These are phyloP conservation scores for Thielaviopsis punctulata DNA, from an alignment of 2,329 filamentous ascomycete species.

Conservation along the genomic window DNA sequence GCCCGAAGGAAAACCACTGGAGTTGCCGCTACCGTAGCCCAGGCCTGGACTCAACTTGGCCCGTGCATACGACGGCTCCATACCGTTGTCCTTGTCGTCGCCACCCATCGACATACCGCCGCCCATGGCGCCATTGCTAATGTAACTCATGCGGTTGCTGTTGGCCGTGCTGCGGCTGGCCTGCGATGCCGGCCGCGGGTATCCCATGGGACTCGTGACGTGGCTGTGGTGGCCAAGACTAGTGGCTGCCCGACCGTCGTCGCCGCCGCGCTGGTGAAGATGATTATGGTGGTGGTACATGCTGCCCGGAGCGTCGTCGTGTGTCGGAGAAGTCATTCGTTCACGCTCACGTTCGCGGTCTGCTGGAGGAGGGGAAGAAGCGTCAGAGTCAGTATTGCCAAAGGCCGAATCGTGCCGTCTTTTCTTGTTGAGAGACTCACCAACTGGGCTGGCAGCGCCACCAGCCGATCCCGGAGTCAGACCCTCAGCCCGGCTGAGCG, in stretches of 20 bases:
- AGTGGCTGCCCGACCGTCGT: conserved; percentile 23
- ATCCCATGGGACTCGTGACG: not conserved
- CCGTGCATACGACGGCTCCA: conserved; percentile 28
- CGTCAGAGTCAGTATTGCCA: conserved; percentile 13
- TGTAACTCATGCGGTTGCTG: conserved; percentile 41
- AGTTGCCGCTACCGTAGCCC: conserved; percentile 21
- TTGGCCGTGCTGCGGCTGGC: conserved; percentile 17
- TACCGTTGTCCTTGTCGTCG: conserved; percentile 44
- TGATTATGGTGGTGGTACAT: too few relatives aligned
- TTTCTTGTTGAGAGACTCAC: conserved; percentile 14
- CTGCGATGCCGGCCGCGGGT: conserved; percentile 8
- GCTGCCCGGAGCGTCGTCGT: conserved; percentile 34
- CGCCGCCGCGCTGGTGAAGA: too few relatives aligned
- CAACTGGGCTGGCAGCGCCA: conserved; percentile 14
- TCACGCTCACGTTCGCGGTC: too few relatives aligned
- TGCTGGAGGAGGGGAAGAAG: conserved; percentile 14
- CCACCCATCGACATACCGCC: too few relatives aligned
- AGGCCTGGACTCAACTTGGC: conserved; percentile 39
- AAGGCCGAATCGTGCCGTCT: conserved; percentile 14
- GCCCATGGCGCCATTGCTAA: conserved; percentile 38
- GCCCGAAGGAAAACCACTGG: conserved; percentile 29
- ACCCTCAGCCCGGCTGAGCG: conserved; percentile 46
- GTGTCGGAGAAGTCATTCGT: conserved; percentile 31
- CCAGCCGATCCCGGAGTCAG: conserved; percentile 19
- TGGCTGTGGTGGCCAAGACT: not conserved